Evolutionary conservation across 164 flowering plant species (phyloP), one percentile per base, ranked within the genome.

Genomic region (Magnolia kwangsiensis): DNA sequence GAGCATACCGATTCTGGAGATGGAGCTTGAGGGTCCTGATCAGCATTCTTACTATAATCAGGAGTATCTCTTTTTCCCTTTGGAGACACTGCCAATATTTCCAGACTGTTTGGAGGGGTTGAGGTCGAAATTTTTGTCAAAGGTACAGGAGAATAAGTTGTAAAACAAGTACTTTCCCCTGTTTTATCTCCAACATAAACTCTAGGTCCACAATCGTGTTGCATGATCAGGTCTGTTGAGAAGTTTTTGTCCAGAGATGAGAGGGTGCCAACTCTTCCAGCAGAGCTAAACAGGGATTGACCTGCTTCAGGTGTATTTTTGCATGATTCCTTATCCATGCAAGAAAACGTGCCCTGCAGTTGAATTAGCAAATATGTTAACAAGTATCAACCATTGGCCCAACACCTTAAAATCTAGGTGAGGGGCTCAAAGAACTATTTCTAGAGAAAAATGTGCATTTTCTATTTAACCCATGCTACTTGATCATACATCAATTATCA

Each of bases 311-410:
- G 29, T 71, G 80, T 72, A 73, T 67, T 76, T 76, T 69, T 67
- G 64, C 24, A 19, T 19, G 50, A 18, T 20, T 75, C 78, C 49
- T 77, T 76, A 51, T 74, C 55, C 68, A 37, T 31, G 65, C 24
- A 67, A 69, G 76, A 50, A 68, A 75, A 63, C 49, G 65, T 74
- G 1, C 16, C 82, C 90, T 86, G 84, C 78, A 81, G 78, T 65
- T 69, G 45, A 65, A 80, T 55, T 27, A 5, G 63, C 23, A 19
- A 77, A 74, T 10, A 51, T 24, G 55, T 51, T 73, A 63, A 70
- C 29, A 20, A 24, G 19, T 13, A 51, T 66, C n/a, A 50, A 50
- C 24, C 24, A 71, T 71, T 14, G 9, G 8, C 63, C 20, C 59
- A 50, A 50, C 63, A 66, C 69, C 13, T 66, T 24, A 23, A 66